Conservation (phyloP, 306 rosid genomes). For the Cyclanthera cordifolia region DNA sequence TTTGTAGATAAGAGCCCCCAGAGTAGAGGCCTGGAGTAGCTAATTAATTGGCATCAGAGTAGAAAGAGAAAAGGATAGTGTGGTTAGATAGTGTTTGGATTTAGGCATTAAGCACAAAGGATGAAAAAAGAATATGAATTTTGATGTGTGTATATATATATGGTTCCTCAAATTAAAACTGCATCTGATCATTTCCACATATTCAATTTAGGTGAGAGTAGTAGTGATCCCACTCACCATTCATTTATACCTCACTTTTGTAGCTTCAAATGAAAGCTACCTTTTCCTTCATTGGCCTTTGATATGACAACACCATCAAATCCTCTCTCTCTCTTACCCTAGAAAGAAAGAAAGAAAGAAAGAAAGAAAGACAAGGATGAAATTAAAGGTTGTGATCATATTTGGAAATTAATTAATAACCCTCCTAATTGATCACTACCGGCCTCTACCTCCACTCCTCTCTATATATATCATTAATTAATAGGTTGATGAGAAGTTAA, state of each 20-base stretch:
- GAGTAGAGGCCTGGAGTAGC: no score
- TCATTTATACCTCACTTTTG: background rate
- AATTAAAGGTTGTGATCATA: no score
- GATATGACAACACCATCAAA: slow-evolving; percentile 12
- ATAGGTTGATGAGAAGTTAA: no score
- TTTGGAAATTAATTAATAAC: no score
- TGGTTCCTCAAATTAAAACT: no score
- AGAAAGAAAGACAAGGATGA: no score
- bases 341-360: no score
- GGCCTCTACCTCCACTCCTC: no score
- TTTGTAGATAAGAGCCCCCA: no score
- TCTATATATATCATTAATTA: no score
- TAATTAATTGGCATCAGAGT: no score
- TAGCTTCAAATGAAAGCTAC: slow-evolving; percentile 15
- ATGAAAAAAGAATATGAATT: background rate
- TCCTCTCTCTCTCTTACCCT: slow-evolving; percentile 4
- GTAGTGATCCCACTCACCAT: slow-evolving; percentile 14
- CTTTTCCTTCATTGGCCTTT: slow-evolving; percentile 8
- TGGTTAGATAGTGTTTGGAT: background rate
- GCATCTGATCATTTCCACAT: background rate
- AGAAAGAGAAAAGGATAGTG: background rate
- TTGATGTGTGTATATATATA: background rate
- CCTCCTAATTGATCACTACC: no score
- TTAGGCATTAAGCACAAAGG: background rate
- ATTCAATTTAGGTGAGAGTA: background rate